Conservation (phyloP, 2,329 filamentous ascomycete genomes). For the Pestalotiopsis sp. region DNA sequence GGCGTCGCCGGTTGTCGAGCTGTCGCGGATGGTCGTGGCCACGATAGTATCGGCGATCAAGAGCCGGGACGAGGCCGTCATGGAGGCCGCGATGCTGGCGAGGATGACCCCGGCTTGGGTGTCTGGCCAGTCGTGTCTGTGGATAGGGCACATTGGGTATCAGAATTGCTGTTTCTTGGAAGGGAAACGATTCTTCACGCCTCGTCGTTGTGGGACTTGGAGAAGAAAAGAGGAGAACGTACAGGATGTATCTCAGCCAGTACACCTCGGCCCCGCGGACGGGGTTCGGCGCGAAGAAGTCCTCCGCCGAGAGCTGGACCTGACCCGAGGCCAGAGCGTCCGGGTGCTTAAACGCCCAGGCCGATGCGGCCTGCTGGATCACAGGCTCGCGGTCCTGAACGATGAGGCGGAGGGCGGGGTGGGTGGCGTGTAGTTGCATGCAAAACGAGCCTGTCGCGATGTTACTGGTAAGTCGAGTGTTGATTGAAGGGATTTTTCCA, state of each 20-base stretch:
- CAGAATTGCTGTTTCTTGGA: background rate
- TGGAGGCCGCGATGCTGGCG: constrained; percentile 11
- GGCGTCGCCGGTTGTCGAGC: background rate
- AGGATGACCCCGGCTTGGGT: background rate
- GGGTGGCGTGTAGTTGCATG: background rate
- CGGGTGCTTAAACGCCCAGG: constrained; percentile 20
- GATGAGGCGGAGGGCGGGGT: background rate
- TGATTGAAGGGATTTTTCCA: too few species aligned
- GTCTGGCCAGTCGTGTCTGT: constrained; percentile 16
- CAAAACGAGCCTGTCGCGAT: background rate
- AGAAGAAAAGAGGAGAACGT: constrained; percentile 3
- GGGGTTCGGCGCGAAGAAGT: constrained; percentile 30
- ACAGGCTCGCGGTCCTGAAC: constrained; percentile 1
- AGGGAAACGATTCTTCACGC: too few species aligned
- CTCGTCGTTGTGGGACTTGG: too few species aligned
- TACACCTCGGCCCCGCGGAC: constrained; percentile 27
- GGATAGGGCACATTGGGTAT: background rate
- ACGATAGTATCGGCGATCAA: constrained; percentile 21
- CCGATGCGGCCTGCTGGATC: constrained; percentile 15
- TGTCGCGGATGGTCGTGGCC: constrained; percentile 17
- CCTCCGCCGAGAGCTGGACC: constrained; percentile 22
- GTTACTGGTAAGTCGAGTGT: background rate
- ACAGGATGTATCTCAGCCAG: constrained; percentile 19
- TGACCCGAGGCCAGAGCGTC: constrained; percentile 20
- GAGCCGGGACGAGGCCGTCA: constrained; percentile 11